Percentiles rank a stretch among this genome's conserved stretches.
phyloP scores from a whole-genome alignment of 1,284 basidiomycete species.

The Marasmius oreades region DNA sequence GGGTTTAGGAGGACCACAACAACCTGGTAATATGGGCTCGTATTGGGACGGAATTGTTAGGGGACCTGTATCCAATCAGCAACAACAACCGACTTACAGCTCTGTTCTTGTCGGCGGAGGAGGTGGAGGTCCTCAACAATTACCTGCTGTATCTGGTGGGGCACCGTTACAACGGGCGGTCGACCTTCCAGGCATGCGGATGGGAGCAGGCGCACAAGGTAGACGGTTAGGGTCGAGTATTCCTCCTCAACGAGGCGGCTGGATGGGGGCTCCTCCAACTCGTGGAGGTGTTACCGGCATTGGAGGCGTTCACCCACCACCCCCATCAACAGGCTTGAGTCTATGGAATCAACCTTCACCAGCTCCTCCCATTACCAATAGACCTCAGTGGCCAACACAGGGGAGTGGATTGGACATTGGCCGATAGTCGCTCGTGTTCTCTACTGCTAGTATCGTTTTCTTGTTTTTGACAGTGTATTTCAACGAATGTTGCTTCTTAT shows the following conservation, averaged over 20 bases:
- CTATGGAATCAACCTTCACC: conserved; percentile 11
- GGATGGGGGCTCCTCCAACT: background rate
- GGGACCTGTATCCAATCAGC: conserved; percentile 7
- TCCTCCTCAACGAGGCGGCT: conserved; percentile 10
- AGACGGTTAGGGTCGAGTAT: conserved; percentile 38
- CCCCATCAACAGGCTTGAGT: conserved; percentile 7
- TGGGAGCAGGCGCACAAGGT: conserved; percentile 43
- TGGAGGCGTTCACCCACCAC: background rate
- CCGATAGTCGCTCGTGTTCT: background rate
- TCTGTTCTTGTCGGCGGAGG: background rate
- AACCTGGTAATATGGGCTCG: conserved; percentile 9
- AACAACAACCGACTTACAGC: conserved; percentile 9
- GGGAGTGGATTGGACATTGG: background rate
- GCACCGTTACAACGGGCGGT: conserved; percentile 45
- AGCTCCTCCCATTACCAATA: conserved; percentile 10
- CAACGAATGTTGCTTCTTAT: too few species aligned
- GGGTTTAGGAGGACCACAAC: conserved; percentile 20
- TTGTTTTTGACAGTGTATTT: too few species aligned
- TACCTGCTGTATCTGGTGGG: conserved; percentile 18
- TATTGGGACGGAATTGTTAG: conserved; percentile 11
- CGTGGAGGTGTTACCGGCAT: background rate
- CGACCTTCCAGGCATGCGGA: conserved; percentile 43
- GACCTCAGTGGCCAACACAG: conserved; percentile 12
- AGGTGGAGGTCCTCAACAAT: conserved; percentile 8
- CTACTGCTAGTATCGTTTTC: too few species aligned